These are phyloP conservation scores for Platanthera zijinensis DNA, from an alignment of 106 monocot species.

Conservation along the genomic window DNA sequence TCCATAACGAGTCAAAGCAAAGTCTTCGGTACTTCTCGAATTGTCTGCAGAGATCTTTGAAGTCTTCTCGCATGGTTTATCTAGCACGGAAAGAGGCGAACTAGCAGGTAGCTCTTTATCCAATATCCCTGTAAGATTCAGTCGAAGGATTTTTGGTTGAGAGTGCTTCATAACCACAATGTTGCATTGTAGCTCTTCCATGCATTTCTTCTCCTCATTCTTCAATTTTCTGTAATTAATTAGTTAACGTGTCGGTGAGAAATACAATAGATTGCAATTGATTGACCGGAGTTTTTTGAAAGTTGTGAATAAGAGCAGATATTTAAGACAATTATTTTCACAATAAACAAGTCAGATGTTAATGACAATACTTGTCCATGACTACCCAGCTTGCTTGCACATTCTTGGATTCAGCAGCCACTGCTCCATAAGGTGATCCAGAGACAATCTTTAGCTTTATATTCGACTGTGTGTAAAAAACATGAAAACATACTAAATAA, in stretches of 20 bases:
- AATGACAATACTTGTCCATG: conserved; percentile 36
- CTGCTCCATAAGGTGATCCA: conserved; percentile 22
- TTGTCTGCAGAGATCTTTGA: not conserved
- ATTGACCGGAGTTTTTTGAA: not conserved
- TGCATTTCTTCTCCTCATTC: conserved; percentile 41
- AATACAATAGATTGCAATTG: conserved; percentile 24
- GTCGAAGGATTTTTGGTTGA: conserved; percentile 45
- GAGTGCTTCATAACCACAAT: conserved; percentile 54
- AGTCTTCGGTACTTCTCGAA: not conserved
- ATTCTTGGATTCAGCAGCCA: conserved; percentile 48
- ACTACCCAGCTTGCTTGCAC: conserved; percentile 61
- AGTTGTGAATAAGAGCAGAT: not conserved
- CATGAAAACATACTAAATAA: not conserved
- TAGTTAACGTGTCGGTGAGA: conserved; percentile 13
- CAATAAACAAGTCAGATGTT: not conserved
- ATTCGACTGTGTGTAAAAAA: conserved; percentile 25
- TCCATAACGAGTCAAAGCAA: conserved; percentile 10
- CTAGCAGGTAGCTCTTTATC: conserved; percentile 1
- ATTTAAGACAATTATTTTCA: not conserved
- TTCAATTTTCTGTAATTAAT: conserved; percentile 41
- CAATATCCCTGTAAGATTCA: conserved; percentile 30
- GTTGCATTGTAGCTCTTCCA: conserved; percentile 56
- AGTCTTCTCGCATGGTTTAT: conserved; percentile 6
- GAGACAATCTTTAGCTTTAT: conserved; percentile 50
- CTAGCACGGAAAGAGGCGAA: conserved; percentile 4